phyloP scores from a whole-genome alignment of 75 land plant genomes.

The Picea sitchensis region DNA sequence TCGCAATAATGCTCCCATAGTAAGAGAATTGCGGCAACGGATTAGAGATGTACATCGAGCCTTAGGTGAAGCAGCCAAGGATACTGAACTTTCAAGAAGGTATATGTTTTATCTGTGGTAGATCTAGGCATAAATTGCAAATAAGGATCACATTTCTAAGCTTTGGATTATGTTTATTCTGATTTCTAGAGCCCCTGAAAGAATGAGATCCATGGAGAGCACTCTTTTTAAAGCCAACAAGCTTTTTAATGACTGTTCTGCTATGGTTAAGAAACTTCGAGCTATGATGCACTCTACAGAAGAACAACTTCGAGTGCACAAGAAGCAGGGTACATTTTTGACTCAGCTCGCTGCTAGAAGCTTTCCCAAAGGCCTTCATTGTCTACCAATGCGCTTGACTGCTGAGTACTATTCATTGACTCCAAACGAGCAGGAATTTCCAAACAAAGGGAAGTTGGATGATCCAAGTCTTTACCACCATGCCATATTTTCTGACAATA shows the following conservation, averaged over 20 bases:
- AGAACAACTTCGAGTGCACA: constrained; percentile 56
- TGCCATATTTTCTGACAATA: constrained; percentile 75
- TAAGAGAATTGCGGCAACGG: constrained; percentile 59
- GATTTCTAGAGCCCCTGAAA: constrained; percentile 38
- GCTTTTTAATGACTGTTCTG: constrained; percentile 55
- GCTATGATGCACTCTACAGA: constrained; percentile 65
- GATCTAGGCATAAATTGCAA: not conserved
- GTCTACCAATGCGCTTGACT: constrained; percentile 60
- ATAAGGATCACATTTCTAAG: not conserved
- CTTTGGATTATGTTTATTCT: constrained; percentile 9
- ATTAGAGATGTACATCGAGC: constrained; percentile 65
- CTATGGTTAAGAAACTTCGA: constrained; percentile 52
- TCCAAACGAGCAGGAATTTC: constrained; percentile 33
- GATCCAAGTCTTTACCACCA: constrained; percentile 48
- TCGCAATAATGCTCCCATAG: constrained; percentile 54
- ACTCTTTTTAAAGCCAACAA: constrained; percentile 44
- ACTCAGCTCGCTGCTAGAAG: constrained; percentile 69
- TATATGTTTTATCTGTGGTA: constrained; percentile 10
- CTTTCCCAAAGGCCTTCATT: constrained; percentile 73
- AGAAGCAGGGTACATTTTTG: constrained; percentile 52
- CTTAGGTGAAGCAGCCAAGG: constrained; percentile 76
- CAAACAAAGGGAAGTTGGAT: constrained; percentile 41
- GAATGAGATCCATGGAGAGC: constrained; percentile 59
- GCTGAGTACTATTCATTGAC: constrained; percentile 41
- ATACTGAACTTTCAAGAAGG: constrained; percentile 74